Conservation (phyloP, 202 grass and related monocot genomes). For the Schoenoplectus tabernaemontani region DNA sequence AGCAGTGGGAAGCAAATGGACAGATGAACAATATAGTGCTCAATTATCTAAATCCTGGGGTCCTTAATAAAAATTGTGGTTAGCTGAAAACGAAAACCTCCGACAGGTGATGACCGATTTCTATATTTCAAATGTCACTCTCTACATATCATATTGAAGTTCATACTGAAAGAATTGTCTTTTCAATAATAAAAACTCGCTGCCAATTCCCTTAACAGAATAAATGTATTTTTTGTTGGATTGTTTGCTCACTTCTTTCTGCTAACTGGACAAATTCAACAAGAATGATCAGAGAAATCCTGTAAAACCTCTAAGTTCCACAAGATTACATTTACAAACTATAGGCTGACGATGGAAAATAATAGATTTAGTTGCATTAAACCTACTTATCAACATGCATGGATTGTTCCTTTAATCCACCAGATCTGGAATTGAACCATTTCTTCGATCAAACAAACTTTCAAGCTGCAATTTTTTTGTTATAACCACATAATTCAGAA, state of each 20-base stretch:
- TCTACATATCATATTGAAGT: neutral
- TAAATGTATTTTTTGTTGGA: neutral
- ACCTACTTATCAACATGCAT: neutral
- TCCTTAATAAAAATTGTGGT: neutral
- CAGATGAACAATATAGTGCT: neutral
- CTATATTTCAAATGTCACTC: conserved; percentile 9
- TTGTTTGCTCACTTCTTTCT: neutral
- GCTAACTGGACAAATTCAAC: neutral
- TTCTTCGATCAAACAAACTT: neutral
- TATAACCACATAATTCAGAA: neutral
- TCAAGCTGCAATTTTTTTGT: neutral
- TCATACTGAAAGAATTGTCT: neutral
- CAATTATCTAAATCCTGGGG: neutral
- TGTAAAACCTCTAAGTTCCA: neutral
- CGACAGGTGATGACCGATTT: neutral
- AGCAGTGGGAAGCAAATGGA: neutral
- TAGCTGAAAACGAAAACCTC: neutral
- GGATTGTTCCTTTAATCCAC: neutral
- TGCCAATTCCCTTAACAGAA: neutral
- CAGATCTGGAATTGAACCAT: neutral
- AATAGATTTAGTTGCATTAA: neutral
- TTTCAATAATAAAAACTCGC: neutral
- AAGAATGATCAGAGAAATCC: neutral
- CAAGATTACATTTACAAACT: too few relatives aligned
- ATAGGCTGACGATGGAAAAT: neutral